Evolutionary conservation across 257 asterid species (phyloP).

Genomic region (Penstemon newberryi): DNA sequence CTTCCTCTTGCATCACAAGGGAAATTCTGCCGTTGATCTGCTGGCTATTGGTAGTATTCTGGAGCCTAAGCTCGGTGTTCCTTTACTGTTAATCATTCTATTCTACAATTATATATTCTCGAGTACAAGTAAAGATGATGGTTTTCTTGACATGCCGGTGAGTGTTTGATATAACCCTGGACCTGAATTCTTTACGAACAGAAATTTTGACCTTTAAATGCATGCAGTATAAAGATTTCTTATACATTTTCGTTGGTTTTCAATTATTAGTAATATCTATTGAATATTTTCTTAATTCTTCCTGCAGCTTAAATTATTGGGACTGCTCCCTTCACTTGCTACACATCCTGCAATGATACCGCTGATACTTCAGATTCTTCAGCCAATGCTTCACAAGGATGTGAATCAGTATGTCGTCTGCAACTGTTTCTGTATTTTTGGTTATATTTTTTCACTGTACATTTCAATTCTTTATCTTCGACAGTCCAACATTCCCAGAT

Average conservation of each 20-base stretch:
- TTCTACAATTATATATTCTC: slow-evolving; percentile 73
- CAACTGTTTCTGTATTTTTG: slow-evolving; percentile 26
- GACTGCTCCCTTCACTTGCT: slow-evolving; percentile 80
- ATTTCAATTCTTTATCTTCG: slow-evolving; percentile 1
- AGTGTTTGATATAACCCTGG: slow-evolving; percentile 39
- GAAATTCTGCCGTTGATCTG: slow-evolving; percentile 57
- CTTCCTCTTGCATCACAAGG: slow-evolving; percentile 63
- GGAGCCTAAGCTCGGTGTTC: slow-evolving; percentile 75
- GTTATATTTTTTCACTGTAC: slow-evolving; percentile 2
- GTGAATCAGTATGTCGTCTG: slow-evolving; percentile 66
- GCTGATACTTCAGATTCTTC: slow-evolving; percentile 75
- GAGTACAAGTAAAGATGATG: slow-evolving; percentile 42
- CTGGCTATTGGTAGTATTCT: slow-evolving; percentile 55
- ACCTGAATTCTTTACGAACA: slow-evolving; percentile 18
- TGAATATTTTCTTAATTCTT: not conserved
- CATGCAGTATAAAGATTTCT: slow-evolving; percentile 8
- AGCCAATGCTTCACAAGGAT: slow-evolving; percentile 89
- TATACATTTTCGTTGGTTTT: slow-evolving; percentile 18
- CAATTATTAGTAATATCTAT: slow-evolving; percentile 12
- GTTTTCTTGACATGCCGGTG: slow-evolving; percentile 63
- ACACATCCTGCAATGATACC: slow-evolving; percentile 91
- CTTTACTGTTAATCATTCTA: slow-evolving; percentile 65
- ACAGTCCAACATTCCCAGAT: not conserved
- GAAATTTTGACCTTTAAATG: slow-evolving; percentile 19
- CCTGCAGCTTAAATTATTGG: slow-evolving; percentile 85